Percentiles rank a stretch among this genome's conserved stretches.
These are phyloP conservation scores for Arabidopsis lyrata DNA, from an alignment of 441 rosid species.

Conservation along the genomic window DNA sequence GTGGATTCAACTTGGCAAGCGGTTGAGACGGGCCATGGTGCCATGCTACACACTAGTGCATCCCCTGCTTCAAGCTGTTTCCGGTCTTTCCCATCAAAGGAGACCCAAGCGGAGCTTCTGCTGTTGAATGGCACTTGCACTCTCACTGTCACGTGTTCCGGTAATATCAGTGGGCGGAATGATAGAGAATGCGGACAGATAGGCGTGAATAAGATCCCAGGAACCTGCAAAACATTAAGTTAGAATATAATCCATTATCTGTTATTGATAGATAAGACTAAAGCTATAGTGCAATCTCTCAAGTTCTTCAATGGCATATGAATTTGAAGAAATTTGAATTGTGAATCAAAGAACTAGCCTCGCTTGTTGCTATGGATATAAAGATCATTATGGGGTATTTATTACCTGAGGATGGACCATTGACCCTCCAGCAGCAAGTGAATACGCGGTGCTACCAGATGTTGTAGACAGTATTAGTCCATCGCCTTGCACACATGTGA, in stretches of 20 bases:
- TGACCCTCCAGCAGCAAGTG: slow-evolving; percentile 99
- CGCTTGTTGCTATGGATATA: not conserved
- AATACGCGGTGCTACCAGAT: slow-evolving; percentile 99
- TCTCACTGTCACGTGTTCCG: slow-evolving; percentile 85
- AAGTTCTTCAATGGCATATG: slow-evolving; percentile 1
- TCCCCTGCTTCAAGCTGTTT: slow-evolving; percentile 84
- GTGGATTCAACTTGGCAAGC: slow-evolving; percentile 93
- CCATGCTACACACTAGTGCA: slow-evolving; percentile 97
- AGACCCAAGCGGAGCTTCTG: slow-evolving; percentile 92
- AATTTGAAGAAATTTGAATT: not conserved
- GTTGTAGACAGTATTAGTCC: slow-evolving; percentile 98
- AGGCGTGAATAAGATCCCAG: slow-evolving; percentile 97
- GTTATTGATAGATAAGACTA: not conserved
- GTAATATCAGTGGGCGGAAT: slow-evolving; percentile 95
- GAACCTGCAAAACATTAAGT: slow-evolving; percentile 65
- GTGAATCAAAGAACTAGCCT: too few species aligned
- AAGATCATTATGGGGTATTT: not conserved
- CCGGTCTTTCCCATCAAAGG: slow-evolving; percentile 96
- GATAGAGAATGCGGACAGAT: slow-evolving; percentile 99
- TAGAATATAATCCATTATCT: slow-evolving; percentile 16
- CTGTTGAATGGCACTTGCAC: slow-evolving; percentile 86
- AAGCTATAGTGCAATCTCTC: not conserved
- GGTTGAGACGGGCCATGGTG: slow-evolving; percentile 98
- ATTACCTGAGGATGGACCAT: slow-evolving; percentile 99
- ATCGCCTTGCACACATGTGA: slow-evolving; percentile 97